These are phyloP conservation scores for Stagonosporopsis tanaceti DNA, from an alignment of 2,329 filamentous ascomycete genomes.

Conservation along the genomic window DNA sequence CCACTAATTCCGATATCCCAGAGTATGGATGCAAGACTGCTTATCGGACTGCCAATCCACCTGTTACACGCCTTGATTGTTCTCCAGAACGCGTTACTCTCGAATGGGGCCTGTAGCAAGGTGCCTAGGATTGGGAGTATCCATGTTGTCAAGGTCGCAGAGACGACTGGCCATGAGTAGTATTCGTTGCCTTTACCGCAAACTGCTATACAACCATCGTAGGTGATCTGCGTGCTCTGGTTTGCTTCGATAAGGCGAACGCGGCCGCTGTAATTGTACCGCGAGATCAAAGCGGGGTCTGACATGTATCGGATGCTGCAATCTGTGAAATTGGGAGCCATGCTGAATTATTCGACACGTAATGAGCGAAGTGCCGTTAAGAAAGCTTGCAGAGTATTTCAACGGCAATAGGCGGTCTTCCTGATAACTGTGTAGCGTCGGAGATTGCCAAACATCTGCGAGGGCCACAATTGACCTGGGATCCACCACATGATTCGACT, in stretches of 20 bases:
- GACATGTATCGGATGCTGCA: conserved; percentile 28
- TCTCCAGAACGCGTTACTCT: conserved; percentile 46
- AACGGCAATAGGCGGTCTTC: not conserved
- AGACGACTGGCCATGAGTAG: conserved; percentile 40
- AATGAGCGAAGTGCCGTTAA: not conserved
- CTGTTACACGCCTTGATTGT: conserved; percentile 45
- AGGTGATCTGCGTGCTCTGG: conserved; percentile 36
- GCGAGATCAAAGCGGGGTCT: conserved; percentile 16
- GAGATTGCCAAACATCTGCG: not conserved
- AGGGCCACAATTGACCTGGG: not conserved
- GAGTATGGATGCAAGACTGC: conserved; percentile 42
- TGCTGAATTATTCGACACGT: not conserved
- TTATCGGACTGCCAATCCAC: conserved; percentile 47
- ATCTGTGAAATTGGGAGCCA: conserved; percentile 28
- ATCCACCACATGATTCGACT: not conserved
- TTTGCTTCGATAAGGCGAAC: conserved; percentile 15
- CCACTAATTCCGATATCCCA: conserved; percentile 49
- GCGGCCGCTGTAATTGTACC: conserved; percentile 28
- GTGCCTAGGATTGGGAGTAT: conserved; percentile 47
- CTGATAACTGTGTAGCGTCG: too few species aligned
- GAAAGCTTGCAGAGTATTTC: not conserved
- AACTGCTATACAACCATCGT: conserved; percentile 38
- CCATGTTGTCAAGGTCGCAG: conserved; percentile 48
- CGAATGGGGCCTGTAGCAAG: conserved; percentile 49
- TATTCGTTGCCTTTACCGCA: conserved; percentile 42